Percentiles rank a stretch among this genome's conserved stretches.
Evolutionary conservation across 805 yeast species (phyloP).

Genomic region (Kluyveromyces nonfermentans): DNA sequence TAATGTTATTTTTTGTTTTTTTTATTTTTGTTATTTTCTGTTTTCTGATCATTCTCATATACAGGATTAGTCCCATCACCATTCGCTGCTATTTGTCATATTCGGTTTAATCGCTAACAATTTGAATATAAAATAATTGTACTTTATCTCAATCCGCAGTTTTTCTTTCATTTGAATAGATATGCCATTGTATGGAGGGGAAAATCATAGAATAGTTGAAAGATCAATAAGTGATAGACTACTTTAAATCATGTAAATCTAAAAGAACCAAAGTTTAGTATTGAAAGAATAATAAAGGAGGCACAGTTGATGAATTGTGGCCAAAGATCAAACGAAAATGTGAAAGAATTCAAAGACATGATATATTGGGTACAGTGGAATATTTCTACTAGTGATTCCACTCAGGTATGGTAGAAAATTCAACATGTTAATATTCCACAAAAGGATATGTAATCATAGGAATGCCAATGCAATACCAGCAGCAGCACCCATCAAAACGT

Average conservation of each 20-base stretch:
- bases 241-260: background rate
- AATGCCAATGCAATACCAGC: slow-evolving; percentile 6
- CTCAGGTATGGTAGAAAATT: too few species aligned
- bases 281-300: background rate
- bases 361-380: background rate
- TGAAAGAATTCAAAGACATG: background rate
- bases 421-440: background rate
- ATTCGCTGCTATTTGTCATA: too few species aligned
- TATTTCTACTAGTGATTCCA: too few species aligned
- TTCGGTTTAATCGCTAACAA: too few species aligned
- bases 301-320: background rate
- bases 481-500: slow-evolving; percentile 23
- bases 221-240: background rate
- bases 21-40: too few species aligned
- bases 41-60: background rate
- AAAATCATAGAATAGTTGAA: too few species aligned
- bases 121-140: background rate
- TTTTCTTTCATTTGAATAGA: too few species aligned
- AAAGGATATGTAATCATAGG: slow-evolving; percentile 1
- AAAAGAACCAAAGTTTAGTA: background rate
- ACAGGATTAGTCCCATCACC: too few species aligned
- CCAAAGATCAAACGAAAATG: background rate
- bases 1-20: too few species aligned
- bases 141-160: too few species aligned
- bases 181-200: too few species aligned